A percentile compares a stretch with the other conserved stretches of the same genome.
phyloP scores from a whole-genome alignment of 306 rosid genomes.

The Herpetospermum pedunculosum region DNA sequence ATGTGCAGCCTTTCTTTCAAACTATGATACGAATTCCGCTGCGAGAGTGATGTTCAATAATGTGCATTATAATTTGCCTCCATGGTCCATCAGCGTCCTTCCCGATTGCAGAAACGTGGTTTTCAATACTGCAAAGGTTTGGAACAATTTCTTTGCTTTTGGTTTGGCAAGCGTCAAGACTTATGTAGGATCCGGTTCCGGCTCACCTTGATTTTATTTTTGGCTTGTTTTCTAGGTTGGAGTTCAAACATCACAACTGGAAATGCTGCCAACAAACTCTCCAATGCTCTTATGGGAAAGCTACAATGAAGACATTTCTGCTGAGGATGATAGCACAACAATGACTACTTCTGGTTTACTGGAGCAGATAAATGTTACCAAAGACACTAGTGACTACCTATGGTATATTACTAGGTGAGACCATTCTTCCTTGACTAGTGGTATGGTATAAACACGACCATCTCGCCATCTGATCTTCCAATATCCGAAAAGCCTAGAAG shows the following conservation, averaged over 20 bases:
- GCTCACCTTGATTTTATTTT: not conserved
- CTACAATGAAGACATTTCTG: conserved; percentile 61
- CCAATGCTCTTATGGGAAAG: conserved; percentile 76
- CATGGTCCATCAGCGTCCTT: conserved; percentile 96
- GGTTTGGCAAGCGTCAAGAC: not conserved
- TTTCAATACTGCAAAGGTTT: conserved; percentile 90
- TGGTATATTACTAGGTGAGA: conserved; percentile 93
- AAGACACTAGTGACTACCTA: conserved; percentile 87
- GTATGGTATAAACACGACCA: too few relatives aligned
- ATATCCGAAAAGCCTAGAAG: not conserved
- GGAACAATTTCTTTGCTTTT: conserved; percentile 2
- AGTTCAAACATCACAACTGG: conserved; percentile 92
- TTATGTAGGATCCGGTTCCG: not conserved
- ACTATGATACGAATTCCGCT: conserved; percentile 57
- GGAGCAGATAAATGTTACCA: conserved; percentile 89
- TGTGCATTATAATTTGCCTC: conserved; percentile 92
- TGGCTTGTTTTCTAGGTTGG: conserved; percentile 48
- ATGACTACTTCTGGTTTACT: conserved; percentile 73
- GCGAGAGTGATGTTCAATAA: conserved; percentile 91
- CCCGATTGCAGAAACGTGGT: conserved; percentile 91
- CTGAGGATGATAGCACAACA: conserved; percentile 59
- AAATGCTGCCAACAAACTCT: conserved; percentile 76
- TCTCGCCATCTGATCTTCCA: not conserved
- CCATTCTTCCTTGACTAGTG: not conserved
- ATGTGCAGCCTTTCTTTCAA: conserved; percentile 91